Evolutionary conservation across 2,329 filamentous ascomycete genomes (phyloP).

Genomic region (Basipetospora chlamydospora): DNA sequence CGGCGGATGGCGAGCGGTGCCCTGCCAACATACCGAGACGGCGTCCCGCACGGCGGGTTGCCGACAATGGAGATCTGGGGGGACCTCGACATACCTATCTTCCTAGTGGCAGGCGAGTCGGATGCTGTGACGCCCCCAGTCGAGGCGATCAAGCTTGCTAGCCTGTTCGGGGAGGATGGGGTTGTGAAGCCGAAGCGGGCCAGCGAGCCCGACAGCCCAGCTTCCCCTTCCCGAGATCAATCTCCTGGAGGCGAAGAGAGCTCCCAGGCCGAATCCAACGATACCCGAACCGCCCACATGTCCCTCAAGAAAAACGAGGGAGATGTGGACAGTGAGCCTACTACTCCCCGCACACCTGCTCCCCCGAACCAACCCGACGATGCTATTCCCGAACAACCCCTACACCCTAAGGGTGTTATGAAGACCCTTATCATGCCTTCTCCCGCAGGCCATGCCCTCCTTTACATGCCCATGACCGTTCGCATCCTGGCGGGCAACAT

Average conservation of each 20-base stretch:
- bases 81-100: constrained; percentile 56
- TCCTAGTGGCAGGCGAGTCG: constrained; percentile 62
- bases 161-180: neutral
- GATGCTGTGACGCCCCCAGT: constrained; percentile 62
- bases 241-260: neutral
- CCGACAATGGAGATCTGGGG: constrained; percentile 60
- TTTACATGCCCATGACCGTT: constrained; percentile 65
- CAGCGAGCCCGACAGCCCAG: neutral
- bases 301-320: too few species aligned
- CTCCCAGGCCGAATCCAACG: too few species aligned
- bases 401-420: constrained; percentile 38
- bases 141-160: constrained; percentile 54
- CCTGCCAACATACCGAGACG: constrained; percentile 44
- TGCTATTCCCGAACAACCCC: constrained; percentile 31
- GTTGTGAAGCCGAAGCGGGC: neutral
- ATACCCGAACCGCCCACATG: neutral
- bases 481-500: constrained; percentile 69
- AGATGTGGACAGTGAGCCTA: constrained; percentile 5
- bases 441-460: constrained; percentile 69
- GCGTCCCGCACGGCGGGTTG: constrained; percentile 44
- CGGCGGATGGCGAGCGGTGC: constrained; percentile 64
- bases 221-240: neutral
- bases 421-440: constrained; percentile 57
- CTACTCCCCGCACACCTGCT: constrained; percentile 3
- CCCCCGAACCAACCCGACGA: constrained; percentile 8